phyloP scores from a whole-genome alignment of 257 asterid genomes.

The Ballota nigra region DNA sequence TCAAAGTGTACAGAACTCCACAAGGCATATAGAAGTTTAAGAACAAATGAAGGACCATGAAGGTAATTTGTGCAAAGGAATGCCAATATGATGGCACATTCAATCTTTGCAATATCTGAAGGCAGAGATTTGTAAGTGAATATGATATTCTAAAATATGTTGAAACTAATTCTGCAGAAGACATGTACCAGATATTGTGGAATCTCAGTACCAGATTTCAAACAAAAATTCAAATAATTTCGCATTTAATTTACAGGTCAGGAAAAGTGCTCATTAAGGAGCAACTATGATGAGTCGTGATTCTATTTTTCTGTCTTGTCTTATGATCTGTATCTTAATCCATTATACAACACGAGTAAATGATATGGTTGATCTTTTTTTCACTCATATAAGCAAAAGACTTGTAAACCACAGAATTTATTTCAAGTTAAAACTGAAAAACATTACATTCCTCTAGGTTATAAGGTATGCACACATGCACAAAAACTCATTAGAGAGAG shows the following conservation, averaged over 20 bases:
- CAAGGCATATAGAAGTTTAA: not conserved
- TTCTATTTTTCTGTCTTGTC: not conserved
- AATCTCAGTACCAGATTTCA: not conserved
- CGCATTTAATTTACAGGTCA: not conserved
- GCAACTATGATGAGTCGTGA: not conserved
- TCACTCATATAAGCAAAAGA: not conserved
- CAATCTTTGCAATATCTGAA: conserved; percentile 3
- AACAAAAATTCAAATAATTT: not conserved
- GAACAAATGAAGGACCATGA: not conserved
- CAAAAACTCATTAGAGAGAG: not conserved
- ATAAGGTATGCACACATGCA: not conserved
- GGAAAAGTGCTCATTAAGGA: not conserved
- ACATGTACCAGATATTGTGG: not conserved
- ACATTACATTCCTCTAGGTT: not conserved
- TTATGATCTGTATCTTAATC: not conserved
- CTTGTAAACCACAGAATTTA: not conserved
- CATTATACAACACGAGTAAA: not conserved
- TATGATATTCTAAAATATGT: not conserved
- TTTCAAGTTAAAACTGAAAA: not conserved
- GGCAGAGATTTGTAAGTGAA: not conserved
- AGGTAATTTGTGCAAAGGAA: not conserved
- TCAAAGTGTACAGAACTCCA: not conserved
- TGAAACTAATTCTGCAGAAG: not conserved
- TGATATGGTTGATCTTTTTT: not conserved
- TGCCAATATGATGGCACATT: conserved; percentile 4